Evolutionary conservation across 1,284 basidiomycete species (phyloP).

Genomic region (Cutaneotrichosporon sp.): DNA sequence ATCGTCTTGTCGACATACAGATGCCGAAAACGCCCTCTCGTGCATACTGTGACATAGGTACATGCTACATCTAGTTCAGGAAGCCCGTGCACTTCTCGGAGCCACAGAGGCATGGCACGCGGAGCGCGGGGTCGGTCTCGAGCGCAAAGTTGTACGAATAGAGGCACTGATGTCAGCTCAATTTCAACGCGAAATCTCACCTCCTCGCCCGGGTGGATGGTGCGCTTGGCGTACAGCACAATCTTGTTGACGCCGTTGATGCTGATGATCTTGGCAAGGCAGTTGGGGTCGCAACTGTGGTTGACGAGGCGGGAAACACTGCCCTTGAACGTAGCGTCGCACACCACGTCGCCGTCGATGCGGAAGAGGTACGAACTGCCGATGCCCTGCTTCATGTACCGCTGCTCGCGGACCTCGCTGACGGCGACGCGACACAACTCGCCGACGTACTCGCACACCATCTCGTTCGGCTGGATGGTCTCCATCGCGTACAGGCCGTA

Average conservation of each 20-base stretch:
- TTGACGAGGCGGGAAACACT: constrained; percentile 97
- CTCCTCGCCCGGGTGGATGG: constrained; percentile 90
- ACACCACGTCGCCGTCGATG: constrained; percentile 87
- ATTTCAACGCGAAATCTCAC: constrained; percentile 72
- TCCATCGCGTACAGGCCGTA: constrained; percentile 98
- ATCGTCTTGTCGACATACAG: too few relatives aligned
- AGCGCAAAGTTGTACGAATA: constrained; percentile 51
- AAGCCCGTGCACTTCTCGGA: constrained; percentile 83
- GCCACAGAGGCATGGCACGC: constrained; percentile 83
- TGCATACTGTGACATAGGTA: background rate
- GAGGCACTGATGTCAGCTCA: constrained; percentile 25
- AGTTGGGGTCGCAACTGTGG: constrained; percentile 95
- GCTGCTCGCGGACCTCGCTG: constrained; percentile 94
- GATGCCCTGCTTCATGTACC: constrained; percentile 93
- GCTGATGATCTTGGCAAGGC: constrained; percentile 97
- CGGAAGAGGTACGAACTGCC: constrained; percentile 93
- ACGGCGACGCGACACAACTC: constrained; percentile 94
- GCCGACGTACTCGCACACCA: constrained; percentile 99
- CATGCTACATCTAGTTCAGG: constrained; percentile 66
- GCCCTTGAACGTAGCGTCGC: constrained; percentile 98
- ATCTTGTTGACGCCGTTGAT: constrained; percentile 96
- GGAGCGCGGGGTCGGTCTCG: constrained; percentile 43
- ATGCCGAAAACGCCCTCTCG: background rate
- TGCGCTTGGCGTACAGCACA: constrained; percentile 95
- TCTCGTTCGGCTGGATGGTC: constrained; percentile 88